Percentiles rank a stretch among this genome's conserved stretches.
phyloP scores from a whole-genome alignment of 1,284 basidiomycete species.

The Vanrija humicola region DNA sequence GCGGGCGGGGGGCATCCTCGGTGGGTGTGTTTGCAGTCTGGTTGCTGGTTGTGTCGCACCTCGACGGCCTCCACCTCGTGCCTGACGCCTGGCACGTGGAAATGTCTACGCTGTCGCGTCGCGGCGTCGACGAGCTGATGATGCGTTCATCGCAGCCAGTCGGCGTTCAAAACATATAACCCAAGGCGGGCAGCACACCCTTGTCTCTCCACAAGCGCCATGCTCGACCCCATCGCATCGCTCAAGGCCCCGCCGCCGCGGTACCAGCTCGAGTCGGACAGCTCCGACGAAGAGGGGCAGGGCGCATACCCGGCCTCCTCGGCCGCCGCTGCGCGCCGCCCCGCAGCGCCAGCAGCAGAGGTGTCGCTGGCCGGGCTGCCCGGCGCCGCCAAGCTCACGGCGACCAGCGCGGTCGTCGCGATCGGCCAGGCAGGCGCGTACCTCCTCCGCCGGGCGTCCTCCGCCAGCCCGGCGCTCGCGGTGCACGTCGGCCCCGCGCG shows the following conservation, averaged over 20 bases:
- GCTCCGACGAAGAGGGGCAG: slow-evolving; percentile 45
- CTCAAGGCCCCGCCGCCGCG: slow-evolving; percentile 38
- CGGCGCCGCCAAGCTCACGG: not conserved
- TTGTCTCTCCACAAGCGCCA: slow-evolving; percentile 4
- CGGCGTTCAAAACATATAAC: too few species aligned
- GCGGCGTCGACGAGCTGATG: too few species aligned
- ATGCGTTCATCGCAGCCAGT: too few species aligned
- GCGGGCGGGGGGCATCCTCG: too few species aligned
- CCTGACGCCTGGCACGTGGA: too few species aligned
- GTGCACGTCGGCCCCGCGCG: slow-evolving; percentile 10
- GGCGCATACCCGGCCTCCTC: slow-evolving; percentile 25
- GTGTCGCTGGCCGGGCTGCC: not conserved
- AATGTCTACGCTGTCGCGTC: too few species aligned
- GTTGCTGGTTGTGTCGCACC: too few species aligned
- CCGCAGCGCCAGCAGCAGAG: not conserved
- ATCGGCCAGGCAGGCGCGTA: slow-evolving; percentile 38
- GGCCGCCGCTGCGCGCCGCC: not conserved
- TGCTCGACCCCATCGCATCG: slow-evolving; percentile 38
- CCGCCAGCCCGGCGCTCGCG: slow-evolving; percentile 7
- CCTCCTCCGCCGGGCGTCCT: slow-evolving; percentile 14
- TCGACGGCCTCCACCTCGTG: too few species aligned
- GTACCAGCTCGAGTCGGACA: slow-evolving; percentile 46
- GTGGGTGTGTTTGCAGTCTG: too few species aligned
- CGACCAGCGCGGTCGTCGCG: slow-evolving; percentile 20
- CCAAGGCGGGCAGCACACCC: too few species aligned